phyloP scores from a whole-genome alignment of 1,139 yeast genomes.

The Candida buenavistaensis region DNA sequence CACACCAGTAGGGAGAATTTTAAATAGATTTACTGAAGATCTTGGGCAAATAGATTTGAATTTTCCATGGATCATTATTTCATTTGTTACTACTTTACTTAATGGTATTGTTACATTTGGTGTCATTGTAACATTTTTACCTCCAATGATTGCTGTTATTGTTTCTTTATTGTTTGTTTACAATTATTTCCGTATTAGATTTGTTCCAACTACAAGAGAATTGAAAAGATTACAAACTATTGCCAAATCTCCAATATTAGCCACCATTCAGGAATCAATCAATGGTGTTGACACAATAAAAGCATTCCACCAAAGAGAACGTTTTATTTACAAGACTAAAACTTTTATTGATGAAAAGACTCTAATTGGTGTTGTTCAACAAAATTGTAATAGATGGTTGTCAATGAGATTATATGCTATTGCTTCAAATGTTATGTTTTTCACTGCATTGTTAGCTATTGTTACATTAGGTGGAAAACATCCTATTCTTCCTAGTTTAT shows the following conservation, averaged over 20 bases:
- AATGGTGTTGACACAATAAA: constrained; percentile 61
- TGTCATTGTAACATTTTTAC: constrained; percentile 38
- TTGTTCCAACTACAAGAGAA: constrained; percentile 34
- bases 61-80: constrained; percentile 32
- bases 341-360: constrained; percentile 59
- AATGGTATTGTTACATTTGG: constrained; percentile 30
- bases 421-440: constrained; percentile 27
- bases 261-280: constrained; percentile 62
- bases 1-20: constrained; percentile 42
- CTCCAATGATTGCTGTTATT: constrained; percentile 22
- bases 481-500: constrained; percentile 27
- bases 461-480: constrained; percentile 21
- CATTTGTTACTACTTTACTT: constrained; percentile 23
- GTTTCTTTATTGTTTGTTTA: constrained; percentile 25
- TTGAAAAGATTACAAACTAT: constrained; percentile 31
- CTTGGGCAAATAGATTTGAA: constrained; percentile 34
- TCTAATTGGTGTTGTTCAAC: constrained; percentile 38
- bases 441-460: constrained; percentile 25
- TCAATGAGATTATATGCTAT: constrained; percentile 33
- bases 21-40: constrained; percentile 42
- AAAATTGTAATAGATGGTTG: constrained; percentile 35
- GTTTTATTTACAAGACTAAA: constrained; percentile 56
- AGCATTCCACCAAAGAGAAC: constrained; percentile 52
- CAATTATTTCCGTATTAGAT: constrained; percentile 27
- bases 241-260: constrained; percentile 56